Conservation (phyloP, 106 monocot genomes). For the Allium fistulosum region DNA sequence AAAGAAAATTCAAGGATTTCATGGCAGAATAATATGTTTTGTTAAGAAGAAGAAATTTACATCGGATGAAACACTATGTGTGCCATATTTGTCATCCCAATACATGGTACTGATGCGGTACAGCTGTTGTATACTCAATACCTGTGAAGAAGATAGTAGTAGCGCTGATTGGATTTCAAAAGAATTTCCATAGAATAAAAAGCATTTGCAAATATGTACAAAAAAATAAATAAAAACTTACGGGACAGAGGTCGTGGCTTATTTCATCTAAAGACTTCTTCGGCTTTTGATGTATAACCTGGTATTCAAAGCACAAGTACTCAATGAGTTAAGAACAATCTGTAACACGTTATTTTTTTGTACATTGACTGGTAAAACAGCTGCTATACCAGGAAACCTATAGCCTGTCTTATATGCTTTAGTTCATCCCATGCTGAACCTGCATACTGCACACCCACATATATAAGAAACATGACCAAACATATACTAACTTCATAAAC, state of each 20-base stretch:
- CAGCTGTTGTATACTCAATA: conserved; percentile 91
- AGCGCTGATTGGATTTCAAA: conserved; percentile 30
- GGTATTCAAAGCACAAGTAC: neutral
- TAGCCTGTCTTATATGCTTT: conserved; percentile 90
- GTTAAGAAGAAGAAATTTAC: conserved; percentile 33
- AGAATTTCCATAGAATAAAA: neutral
- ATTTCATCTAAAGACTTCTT: conserved; percentile 96
- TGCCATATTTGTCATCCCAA: conserved; percentile 99
- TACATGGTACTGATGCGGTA: conserved; percentile 99
- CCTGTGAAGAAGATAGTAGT: conserved; percentile 32
- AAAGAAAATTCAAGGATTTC: neutral
- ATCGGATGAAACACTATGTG: conserved; percentile 86
- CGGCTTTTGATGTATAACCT: conserved; percentile 99
- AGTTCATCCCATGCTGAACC: conserved; percentile 92
- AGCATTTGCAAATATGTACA: neutral
- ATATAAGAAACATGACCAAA: conserved; percentile 4
- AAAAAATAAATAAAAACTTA: conserved; percentile 17
- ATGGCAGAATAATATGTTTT: neutral
- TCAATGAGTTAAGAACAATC: no score
- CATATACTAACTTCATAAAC: neutral
- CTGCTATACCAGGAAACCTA: conserved; percentile 74
- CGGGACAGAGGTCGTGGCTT: conserved; percentile 95
- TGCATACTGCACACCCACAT: conserved; percentile 59
- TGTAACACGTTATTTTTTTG: no score
- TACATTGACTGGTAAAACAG: neutral